Base-by-base conservation (phyloP, 2,329 filamentous ascomycete species). In the Aspergillus pseudoterreus region DNA sequence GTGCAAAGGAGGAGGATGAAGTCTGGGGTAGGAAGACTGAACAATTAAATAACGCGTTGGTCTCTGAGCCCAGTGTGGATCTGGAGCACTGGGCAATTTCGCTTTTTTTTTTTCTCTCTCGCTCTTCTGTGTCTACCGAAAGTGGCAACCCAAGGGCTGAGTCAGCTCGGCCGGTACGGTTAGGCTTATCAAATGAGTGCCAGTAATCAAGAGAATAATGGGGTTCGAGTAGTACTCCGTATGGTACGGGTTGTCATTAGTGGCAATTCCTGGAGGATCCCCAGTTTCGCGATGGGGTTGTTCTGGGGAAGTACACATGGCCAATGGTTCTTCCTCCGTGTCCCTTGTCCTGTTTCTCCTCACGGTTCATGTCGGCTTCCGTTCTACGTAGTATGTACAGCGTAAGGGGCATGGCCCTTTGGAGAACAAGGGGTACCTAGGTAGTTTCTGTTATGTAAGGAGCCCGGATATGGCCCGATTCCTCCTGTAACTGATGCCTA, bases 11-110 rank as follows among this genome's bases (percentile, higher is more conserved):
- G 22, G 14, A 22, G 4, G 39, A 42, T 8, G 19, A 22, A 42
- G 39, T 42, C 39, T 42, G 39, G 39, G 39, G 39, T 42, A 42
- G 39, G 39, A 42, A 42, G 39, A 22, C 6, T 42, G 39, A 42
- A 38, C 15, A 42, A 21, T 22, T 42, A 42, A 42, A 42, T 42
- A 42, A n/a, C 39, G 39, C 39, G 19, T 17, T 21, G 39, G 5
- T 42, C 19, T 9, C 14, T 19, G n/a, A 11, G 19, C 17, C 17
- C 39, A n/a, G 9, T 21, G 39, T 42, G 39, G 39, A 42, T 22
- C 39, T 42, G 15, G 14, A 17, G 15, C 17, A 19, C 4, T 19
- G 39, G 15, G 11, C 39, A 42, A 19, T 21, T 42, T 42, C 39
- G 17, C 39, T 17, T 42, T 42, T 42, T 42, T 42, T 42, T 17